Evolutionary conservation across 208 protist genomes (phyloP).

Genomic region (Trypanosoma caninum): DNA sequence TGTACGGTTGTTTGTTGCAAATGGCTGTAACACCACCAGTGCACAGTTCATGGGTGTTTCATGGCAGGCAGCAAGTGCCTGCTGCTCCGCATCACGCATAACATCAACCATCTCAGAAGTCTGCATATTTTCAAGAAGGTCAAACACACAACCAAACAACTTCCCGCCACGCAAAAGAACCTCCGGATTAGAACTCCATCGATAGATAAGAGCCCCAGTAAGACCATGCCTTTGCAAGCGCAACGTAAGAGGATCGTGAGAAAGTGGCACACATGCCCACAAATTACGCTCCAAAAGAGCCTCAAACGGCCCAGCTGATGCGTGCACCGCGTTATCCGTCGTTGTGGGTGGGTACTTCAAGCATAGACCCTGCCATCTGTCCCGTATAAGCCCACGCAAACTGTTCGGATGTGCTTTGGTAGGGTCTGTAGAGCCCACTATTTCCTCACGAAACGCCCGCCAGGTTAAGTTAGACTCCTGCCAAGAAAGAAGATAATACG

Average conservation of each 20-base stretch:
- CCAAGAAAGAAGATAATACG: conserved; percentile 71
- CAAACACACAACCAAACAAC: conserved; percentile 22
- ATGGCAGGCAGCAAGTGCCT: conserved; percentile 10
- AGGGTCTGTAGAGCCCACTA: conserved; percentile 63
- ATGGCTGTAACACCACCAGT: conserved; percentile 61
- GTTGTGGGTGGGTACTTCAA: conserved; percentile 45
- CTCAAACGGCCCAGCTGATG: conserved; percentile 54
- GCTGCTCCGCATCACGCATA: conserved; percentile 32
- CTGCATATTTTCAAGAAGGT: conserved; percentile 41
- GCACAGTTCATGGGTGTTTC: conserved; percentile 34
- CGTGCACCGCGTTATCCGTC: conserved; percentile 66
- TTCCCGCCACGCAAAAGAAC: conserved; percentile 16
- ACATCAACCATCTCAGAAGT: conserved; percentile 37
- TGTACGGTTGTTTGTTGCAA: conserved; percentile 25
- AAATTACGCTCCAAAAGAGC: conserved; percentile 58
- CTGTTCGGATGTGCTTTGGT: conserved; percentile 28
- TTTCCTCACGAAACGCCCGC: conserved; percentile 37
- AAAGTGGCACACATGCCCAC: conserved; percentile 37
- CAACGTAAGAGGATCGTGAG: conserved; percentile 31
- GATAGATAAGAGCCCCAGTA: conserved; percentile 35
- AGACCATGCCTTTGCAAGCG: conserved; percentile 32
- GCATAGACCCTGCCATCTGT: conserved; percentile 50
- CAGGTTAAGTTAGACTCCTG: conserved; percentile 37
- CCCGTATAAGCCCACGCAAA: conserved; percentile 45
- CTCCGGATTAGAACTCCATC: conserved; percentile 29